These are phyloP conservation scores for Paxillus involutus DNA, from an alignment of 768 basidiomycete genomes.

Conservation along the genomic window DNA sequence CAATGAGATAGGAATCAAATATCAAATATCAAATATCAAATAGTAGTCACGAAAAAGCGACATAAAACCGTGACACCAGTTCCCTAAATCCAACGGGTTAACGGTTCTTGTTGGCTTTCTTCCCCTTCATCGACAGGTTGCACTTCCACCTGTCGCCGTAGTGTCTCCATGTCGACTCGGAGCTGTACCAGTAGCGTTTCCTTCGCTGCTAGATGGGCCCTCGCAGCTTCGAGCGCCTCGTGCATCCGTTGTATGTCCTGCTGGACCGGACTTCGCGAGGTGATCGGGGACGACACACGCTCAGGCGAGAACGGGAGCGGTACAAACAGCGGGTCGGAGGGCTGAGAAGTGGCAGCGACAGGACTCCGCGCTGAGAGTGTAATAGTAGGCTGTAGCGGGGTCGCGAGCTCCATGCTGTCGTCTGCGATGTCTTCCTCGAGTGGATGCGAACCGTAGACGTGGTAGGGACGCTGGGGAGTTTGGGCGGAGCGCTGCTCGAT, in stretches of 20 bases:
- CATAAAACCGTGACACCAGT: background rate
- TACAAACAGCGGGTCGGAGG: constrained; percentile 9
- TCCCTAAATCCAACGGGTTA: background rate
- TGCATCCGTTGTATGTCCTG: constrained; percentile 24
- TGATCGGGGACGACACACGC: constrained; percentile 15
- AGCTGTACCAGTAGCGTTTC: constrained; percentile 20
- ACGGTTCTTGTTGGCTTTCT: background rate
- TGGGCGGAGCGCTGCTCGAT: constrained; percentile 19
- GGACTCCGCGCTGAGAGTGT: constrained; percentile 6
- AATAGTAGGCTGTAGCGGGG: constrained; percentile 44
- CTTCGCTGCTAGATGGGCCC: constrained; percentile 20
- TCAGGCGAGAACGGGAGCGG: constrained; percentile 21
- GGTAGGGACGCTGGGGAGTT: constrained; percentile 3
- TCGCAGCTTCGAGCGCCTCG: constrained; percentile 19
- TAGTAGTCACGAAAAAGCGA: background rate
- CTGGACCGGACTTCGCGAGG: constrained; percentile 7
- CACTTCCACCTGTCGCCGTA: constrained; percentile 6
- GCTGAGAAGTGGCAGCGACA: background rate
- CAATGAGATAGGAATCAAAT: background rate
- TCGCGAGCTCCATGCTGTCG: constrained; percentile 52
- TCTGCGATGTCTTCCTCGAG: constrained; percentile 38
- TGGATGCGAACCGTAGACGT: constrained; percentile 14
- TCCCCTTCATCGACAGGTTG: background rate
- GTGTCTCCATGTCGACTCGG: constrained; percentile 21
- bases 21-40: background rate